Conservation (phyloP, 495 filamentous ascomycete species). For the Opeltia flavorubescens region DNA sequence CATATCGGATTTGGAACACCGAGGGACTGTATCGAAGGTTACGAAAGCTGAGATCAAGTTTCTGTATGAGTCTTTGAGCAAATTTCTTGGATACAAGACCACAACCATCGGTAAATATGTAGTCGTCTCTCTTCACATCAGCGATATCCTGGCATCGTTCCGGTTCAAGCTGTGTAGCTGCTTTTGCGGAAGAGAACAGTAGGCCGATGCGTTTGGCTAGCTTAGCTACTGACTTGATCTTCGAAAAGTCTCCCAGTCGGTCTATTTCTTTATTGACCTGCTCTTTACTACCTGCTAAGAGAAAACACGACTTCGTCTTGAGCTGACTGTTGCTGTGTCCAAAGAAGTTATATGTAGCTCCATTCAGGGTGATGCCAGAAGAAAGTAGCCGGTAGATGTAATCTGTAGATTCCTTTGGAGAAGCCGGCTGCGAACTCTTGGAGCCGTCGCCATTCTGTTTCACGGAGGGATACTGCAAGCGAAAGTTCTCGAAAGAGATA, state of each 20-base stretch:
- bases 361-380: slow-evolving; percentile 27
- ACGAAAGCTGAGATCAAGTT: slow-evolving; percentile 24
- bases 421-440: slow-evolving; percentile 16
- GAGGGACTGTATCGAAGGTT: slow-evolving; percentile 31
- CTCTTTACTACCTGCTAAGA: slow-evolving; percentile 28
- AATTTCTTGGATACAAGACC: slow-evolving; percentile 28
- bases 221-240: slow-evolving; percentile 37
- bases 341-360: slow-evolving; percentile 32
- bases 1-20: slow-evolving; percentile 36
- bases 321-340: slow-evolving; percentile 41
- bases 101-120: slow-evolving; percentile 37
- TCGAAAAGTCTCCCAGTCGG: slow-evolving; percentile 32
- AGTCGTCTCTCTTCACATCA: slow-evolving; percentile 29
- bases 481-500: slow-evolving; percentile 10
- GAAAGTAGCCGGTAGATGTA: slow-evolving; percentile 27
- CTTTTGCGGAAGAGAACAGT: slow-evolving; percentile 31
- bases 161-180: slow-evolving; percentile 23
- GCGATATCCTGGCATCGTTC: slow-evolving; percentile 31
- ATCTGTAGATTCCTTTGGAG: slow-evolving; percentile 26
- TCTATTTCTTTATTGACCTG: slow-evolving; percentile 25
- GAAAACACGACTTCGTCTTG: slow-evolving; percentile 32
- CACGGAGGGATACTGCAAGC: slow-evolving; percentile 3
- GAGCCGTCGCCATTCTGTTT: neutral
- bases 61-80: slow-evolving; percentile 23
- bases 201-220: slow-evolving; percentile 36